phyloP scores from a whole-genome alignment of 371 early-diverging fungal species.

The Syncephalastrum racemosum region DNA sequence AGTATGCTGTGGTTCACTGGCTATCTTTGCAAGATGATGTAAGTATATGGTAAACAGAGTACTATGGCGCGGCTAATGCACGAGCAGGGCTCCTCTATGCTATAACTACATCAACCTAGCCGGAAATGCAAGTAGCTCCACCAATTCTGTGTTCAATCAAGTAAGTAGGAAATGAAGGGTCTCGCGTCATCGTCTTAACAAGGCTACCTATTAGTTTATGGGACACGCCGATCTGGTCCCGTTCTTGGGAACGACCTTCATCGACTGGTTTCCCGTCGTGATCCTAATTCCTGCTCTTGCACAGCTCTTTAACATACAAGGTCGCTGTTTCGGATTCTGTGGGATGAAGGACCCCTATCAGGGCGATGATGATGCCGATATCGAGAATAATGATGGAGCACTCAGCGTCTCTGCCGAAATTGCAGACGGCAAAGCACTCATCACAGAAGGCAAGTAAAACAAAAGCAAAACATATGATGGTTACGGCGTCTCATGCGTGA shows the following conservation, averaged over 20 bases:
- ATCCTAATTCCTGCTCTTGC: constrained; percentile 77
- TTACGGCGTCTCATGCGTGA: neutral
- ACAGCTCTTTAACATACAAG: constrained; percentile 79
- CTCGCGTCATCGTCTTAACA: neutral
- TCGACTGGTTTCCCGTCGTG: constrained; percentile 83
- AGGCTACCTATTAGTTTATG: constrained; percentile 61
- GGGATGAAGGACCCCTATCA: constrained; percentile 63
- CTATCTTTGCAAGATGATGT: constrained; percentile 85
- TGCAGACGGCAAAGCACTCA: constrained; percentile 48
- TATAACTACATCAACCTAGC: constrained; percentile 91
- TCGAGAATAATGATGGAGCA: constrained; percentile 30
- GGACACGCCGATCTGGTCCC: constrained; percentile 87
- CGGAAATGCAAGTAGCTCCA: constrained; percentile 17
- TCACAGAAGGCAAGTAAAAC: constrained; percentile 39
- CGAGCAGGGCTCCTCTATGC: constrained; percentile 78
- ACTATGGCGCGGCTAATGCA: neutral
- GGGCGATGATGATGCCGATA: constrained; percentile 50
- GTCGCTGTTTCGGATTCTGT: constrained; percentile 69
- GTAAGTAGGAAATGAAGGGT: constrained; percentile 13
- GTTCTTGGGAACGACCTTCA: constrained; percentile 84
- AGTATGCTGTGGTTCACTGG: constrained; percentile 87
- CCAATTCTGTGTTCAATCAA: constrained; percentile 44
- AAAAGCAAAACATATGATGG: neutral
- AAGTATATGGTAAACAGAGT: constrained; percentile 16
- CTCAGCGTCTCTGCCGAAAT: constrained; percentile 34